Conservation (phyloP, 1,284 basidiomycete species). For the Vanrija sp. region DNA sequence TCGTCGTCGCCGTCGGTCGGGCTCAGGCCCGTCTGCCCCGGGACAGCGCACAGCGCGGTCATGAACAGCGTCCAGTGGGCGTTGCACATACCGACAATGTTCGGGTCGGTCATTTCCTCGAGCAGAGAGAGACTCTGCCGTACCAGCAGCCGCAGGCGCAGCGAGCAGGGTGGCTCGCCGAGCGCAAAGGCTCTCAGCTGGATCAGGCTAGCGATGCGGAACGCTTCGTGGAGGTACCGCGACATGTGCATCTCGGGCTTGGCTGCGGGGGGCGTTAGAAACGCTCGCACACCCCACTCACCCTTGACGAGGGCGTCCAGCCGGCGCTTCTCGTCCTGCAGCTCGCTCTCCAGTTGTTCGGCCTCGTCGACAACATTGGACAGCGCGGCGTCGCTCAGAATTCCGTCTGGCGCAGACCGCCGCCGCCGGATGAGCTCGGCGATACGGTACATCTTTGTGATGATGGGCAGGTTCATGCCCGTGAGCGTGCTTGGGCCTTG, state of each 20-base stretch:
- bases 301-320: constrained; percentile 26
- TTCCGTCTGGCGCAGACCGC: constrained; percentile 9
- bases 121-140: constrained; percentile 31
- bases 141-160: constrained; percentile 30
- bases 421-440: constrained; percentile 22
- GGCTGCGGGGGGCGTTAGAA: constrained; percentile 6
- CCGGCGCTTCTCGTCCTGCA: constrained; percentile 28
- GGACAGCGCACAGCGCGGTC: constrained; percentile 24
- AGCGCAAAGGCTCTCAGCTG: constrained; percentile 30
- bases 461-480: constrained; percentile 28
- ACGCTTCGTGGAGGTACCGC: constrained; percentile 38
- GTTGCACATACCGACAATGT: constrained; percentile 30
- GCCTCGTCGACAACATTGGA: constrained; percentile 25
- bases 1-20: constrained; percentile 24
- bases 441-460: constrained; percentile 29
- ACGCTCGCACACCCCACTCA: constrained; percentile 5
- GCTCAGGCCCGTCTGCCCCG: constrained; percentile 7
- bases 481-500: constrained; percentile 28
- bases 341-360: constrained; percentile 23
- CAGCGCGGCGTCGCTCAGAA: constrained; percentile 30
- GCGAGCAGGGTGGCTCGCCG: constrained; percentile 24
- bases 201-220: constrained; percentile 29
- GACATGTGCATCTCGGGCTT: constrained; percentile 28
- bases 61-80: constrained; percentile 37
- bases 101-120: constrained; percentile 33